Conservation (phyloP, 805 yeast genomes). For the Ogataea parapolymorpha region DNA sequence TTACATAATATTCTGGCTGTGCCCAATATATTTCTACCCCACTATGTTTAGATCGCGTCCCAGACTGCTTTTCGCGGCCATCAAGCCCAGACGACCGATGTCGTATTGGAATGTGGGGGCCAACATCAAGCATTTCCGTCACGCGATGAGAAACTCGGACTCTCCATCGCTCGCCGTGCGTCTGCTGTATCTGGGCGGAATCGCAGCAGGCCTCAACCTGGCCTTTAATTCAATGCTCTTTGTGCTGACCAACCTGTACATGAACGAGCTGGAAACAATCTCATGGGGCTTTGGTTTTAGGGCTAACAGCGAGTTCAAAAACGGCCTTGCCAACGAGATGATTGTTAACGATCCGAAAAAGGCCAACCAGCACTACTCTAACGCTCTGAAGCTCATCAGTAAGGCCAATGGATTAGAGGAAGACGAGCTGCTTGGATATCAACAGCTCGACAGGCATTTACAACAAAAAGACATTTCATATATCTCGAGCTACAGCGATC, state of each 20-base stretch:
- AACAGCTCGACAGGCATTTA: slow-evolving; percentile 26
- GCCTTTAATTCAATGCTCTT: slow-evolving; percentile 34
- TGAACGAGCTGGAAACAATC: slow-evolving; percentile 27
- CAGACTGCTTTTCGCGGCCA: not conserved
- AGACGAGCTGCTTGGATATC: slow-evolving; percentile 14
- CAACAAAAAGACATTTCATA: slow-evolving; percentile 33
- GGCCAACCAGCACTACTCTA: slow-evolving; percentile 35
- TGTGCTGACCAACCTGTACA: slow-evolving; percentile 29
- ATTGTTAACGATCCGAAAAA: slow-evolving; percentile 29
- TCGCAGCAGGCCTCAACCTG: slow-evolving; percentile 39
- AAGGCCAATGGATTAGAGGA: slow-evolving; percentile 25
- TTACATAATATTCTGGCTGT: not conserved
- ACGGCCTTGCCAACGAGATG: slow-evolving; percentile 39
- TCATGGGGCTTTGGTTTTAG: slow-evolving; percentile 30
- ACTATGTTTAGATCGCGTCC: slow-evolving; percentile 4
- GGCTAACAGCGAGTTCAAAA: slow-evolving; percentile 30
- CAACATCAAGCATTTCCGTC: slow-evolving; percentile 24
- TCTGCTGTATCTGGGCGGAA: slow-evolving; percentile 40
- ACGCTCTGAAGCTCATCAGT: slow-evolving; percentile 31
- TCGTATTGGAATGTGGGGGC: slow-evolving; percentile 34
- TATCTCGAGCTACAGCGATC: slow-evolving; percentile 35
- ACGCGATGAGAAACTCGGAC: slow-evolving; percentile 33
- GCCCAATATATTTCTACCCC: slow-evolving; percentile 1
- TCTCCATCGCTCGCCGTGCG: slow-evolving; percentile 43
- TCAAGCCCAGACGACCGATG: slow-evolving; percentile 17